Evolutionary conservation across 1,284 basidiomycete genomes (phyloP), one percentile per base, ranked within the genome.

Genomic region (Cryptococcus maquisensis): DNA sequence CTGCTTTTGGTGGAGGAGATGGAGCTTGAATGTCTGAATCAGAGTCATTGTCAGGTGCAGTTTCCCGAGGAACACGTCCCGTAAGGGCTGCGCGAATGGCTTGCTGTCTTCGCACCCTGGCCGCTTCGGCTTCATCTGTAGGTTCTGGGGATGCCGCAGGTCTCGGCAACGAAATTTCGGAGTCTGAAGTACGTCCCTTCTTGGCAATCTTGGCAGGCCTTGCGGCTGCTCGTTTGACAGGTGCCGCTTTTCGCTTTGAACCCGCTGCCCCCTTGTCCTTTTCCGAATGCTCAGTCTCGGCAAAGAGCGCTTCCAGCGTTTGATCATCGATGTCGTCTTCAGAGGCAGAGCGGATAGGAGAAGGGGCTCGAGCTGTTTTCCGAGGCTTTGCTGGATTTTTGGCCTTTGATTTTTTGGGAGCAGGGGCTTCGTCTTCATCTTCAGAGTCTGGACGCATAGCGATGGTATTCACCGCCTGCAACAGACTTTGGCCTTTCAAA

Each of bases 401-500:
- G 1, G 37, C 28, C 32, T 54, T 53, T 20, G 44, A 24, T 16
- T 43, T 39, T 32, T 46, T 35, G 9, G 40, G 44, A 36, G 42
- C 41, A 36, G 49, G 54, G 42, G 59, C 54, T 43, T 55, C 59
- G 15, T 61, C 56, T 50, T 67, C 59, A 42, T 61, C 43, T 15
- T 52, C 57, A 47, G 56, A 61, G 12, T 53, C 52, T 1, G 43
- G 43, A 4, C 47, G 23, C 36, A 38, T 8, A 42, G 46, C 49
- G 26, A 36, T 52, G 56, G 45, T 60, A 12, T 61, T 61, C 3
- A 54, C 52, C 4, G 61, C 62, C 26, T 61, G 57, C 16, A 75
- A 54, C 21, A 76, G 62, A 20, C 68, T 66, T 10, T 68, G 60
- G 1, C 76, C 77, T 24, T 61, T 57, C 18, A 75, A 55, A 18